Percentiles rank a stretch among this genome's conserved stretches.
phyloP scores from a whole-genome alignment of 1,284 basidiomycete genomes.

The Rhodotorula sp. region DNA sequence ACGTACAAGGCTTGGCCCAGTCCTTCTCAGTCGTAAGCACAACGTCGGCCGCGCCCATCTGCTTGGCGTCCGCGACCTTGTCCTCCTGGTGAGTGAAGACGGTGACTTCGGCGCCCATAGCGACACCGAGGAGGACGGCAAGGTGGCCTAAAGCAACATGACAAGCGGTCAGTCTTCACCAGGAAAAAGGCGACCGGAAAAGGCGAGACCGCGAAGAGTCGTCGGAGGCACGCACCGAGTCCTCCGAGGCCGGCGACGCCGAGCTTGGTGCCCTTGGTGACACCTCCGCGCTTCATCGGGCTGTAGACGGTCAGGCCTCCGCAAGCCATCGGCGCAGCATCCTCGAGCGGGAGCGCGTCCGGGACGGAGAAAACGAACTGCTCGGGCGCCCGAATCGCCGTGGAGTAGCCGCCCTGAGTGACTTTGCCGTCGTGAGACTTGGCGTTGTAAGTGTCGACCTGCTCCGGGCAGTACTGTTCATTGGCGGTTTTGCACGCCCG shows the following conservation, averaged over 20 bases:
- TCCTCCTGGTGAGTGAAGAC: slow-evolving; percentile 52
- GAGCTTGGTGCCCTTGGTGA: slow-evolving; percentile 52
- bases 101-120: slow-evolving; percentile 50
- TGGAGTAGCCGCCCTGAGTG: slow-evolving; percentile 63
- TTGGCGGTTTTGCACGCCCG: slow-evolving; percentile 49
- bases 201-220: too few relatives aligned
- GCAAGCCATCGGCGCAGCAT: slow-evolving; percentile 55
- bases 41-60: slow-evolving; percentile 49
- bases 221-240: slow-evolving; percentile 47
- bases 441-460: slow-evolving; percentile 48
- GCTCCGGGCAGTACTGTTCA: slow-evolving; percentile 49
- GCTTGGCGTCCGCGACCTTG: slow-evolving; percentile 49
- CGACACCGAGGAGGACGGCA: slow-evolving; percentile 33
- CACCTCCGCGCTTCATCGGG: slow-evolving; percentile 54
- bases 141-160: not conserved
- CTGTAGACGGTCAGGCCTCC: slow-evolving; percentile 53
- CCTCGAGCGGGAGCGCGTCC: slow-evolving; percentile 57
- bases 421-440: slow-evolving; percentile 48
- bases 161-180: too few relatives aligned
- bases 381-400: slow-evolving; percentile 64
- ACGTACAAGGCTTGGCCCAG: slow-evolving; percentile 9
- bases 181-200: too few relatives aligned
- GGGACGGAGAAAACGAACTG: slow-evolving; percentile 70
- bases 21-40: slow-evolving; percentile 33
- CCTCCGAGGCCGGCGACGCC: slow-evolving; percentile 49